A percentile compares a stretch with the other conserved stretches of the same genome.
These are phyloP conservation scores for Amanita molliuscula DNA, from an alignment of 768 basidiomycete species.

Conservation along the genomic window DNA sequence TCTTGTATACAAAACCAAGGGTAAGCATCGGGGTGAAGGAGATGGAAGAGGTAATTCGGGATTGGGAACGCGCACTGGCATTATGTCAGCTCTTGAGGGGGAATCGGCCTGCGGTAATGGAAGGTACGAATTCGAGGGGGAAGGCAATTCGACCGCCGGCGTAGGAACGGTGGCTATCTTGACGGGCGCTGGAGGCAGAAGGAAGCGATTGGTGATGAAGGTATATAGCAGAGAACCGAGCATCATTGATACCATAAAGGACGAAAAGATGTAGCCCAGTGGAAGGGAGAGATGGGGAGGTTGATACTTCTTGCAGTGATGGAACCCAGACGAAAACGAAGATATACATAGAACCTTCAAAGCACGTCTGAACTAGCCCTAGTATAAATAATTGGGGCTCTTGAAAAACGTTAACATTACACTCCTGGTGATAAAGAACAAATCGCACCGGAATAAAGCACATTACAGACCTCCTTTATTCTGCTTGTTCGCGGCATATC, in stretches of 20 bases:
- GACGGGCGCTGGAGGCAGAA: slow-evolving; percentile 2
- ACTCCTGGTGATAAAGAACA: not conserved
- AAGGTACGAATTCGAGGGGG: not conserved
- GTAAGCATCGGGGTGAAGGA: slow-evolving; percentile 23
- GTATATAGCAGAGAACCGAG: slow-evolving; percentile 67
- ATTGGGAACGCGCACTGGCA: not conserved
- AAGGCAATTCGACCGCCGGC: not conserved
- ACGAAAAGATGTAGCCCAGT: slow-evolving; percentile 71
- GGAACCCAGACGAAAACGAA: slow-evolving; percentile 84
- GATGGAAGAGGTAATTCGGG: slow-evolving; percentile 8
- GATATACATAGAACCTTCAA: slow-evolving; percentile 79
- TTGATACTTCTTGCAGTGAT: slow-evolving; percentile 53
- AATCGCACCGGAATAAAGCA: slow-evolving; percentile 38
- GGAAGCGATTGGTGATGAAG: slow-evolving; percentile 28
- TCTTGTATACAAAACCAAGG: slow-evolving; percentile 51
- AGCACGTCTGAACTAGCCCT: slow-evolving; percentile 69
- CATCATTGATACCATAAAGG: slow-evolving; percentile 80
- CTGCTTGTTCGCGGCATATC: slow-evolving; percentile 45
- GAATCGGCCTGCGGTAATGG: not conserved
- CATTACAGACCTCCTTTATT: slow-evolving; percentile 43
- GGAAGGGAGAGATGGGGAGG: slow-evolving; percentile 35
- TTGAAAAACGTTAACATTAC: slow-evolving; percentile 13
- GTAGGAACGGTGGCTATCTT: not conserved
- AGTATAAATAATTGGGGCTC: slow-evolving; percentile 55
- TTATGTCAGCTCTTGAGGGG: not conserved